Conservation (phyloP, 2,329 filamentous ascomycete genomes). For the Penicillium sp. region DNA sequence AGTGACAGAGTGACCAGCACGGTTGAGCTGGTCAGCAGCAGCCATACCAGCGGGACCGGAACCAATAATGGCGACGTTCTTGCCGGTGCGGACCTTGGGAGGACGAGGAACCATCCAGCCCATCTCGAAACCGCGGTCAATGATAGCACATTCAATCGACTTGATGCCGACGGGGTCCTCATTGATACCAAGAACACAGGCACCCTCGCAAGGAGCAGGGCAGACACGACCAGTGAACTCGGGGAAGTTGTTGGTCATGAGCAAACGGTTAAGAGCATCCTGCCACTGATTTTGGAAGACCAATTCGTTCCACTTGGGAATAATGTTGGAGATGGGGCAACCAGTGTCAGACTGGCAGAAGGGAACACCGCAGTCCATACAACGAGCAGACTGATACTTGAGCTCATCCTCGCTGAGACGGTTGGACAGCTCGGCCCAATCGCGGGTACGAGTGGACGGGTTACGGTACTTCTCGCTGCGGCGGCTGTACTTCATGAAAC, state of each 20-base stretch:
- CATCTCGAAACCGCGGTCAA: slow-evolving; percentile 96
- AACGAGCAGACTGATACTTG: slow-evolving; percentile 94
- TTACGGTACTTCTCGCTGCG: slow-evolving; percentile 91
- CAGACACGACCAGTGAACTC: slow-evolving; percentile 98
- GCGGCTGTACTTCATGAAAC: slow-evolving; percentile 96
- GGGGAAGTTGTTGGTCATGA: slow-evolving; percentile 98
- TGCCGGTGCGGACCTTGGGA: slow-evolving; percentile 79
- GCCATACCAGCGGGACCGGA: slow-evolving; percentile 92
- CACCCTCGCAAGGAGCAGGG: slow-evolving; percentile 93
- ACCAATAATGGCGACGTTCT: slow-evolving; percentile 85
- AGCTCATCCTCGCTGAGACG: slow-evolving; percentile 91
- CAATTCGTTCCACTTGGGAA: slow-evolving; percentile 93
- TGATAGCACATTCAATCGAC: slow-evolving; percentile 96
- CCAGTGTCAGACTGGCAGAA: slow-evolving; percentile 97
- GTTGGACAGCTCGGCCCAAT: slow-evolving; percentile 89
- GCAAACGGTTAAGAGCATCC: slow-evolving; percentile 84
- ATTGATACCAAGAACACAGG: slow-evolving; percentile 94
- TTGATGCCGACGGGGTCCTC: slow-evolving; percentile 98
- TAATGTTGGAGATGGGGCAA: slow-evolving; percentile 96
- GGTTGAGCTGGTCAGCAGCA: slow-evolving; percentile 90
- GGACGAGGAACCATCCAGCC: slow-evolving; percentile 92
- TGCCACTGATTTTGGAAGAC: slow-evolving; percentile 78
- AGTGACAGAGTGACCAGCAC: slow-evolving; percentile 83
- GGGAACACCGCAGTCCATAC: slow-evolving; percentile 98
- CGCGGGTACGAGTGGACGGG: slow-evolving; percentile 79